phyloP scores from a whole-genome alignment of 441 rosid genomes.

The Syzygium syzygioides region DNA sequence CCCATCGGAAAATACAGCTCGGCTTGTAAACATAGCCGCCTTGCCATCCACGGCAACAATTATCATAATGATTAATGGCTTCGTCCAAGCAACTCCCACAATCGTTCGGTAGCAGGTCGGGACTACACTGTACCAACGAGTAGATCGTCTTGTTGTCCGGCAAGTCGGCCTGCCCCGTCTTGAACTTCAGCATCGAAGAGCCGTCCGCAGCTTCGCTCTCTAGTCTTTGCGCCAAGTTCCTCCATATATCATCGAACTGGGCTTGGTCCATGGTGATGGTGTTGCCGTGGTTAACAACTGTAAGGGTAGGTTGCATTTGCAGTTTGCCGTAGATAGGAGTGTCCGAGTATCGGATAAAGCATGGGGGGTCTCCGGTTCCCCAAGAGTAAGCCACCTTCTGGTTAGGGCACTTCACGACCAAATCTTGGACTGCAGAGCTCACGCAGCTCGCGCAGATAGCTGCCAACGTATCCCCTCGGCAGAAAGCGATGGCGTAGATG shows the following conservation, averaged over 20 bases:
- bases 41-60: background rate
- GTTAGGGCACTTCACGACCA: background rate
- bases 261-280: background rate
- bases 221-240: background rate
- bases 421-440: background rate
- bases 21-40: background rate
- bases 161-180: background rate
- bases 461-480: background rate
- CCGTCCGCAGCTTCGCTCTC: background rate
- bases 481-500: background rate
- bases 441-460: background rate
- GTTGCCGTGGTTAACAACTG: background rate
- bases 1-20: background rate
- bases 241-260: background rate
- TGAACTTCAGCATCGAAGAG: background rate
- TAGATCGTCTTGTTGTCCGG: background rate
- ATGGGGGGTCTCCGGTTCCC: background rate
- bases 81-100: background rate
- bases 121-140: background rate
- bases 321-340: background rate
- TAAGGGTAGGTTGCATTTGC: background rate
- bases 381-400: background rate
- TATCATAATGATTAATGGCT: background rate
- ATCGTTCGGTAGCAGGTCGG: background rate
- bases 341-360: background rate